Evolutionary conservation across 192 early-diverging fungal species (phyloP).

Genomic region (Coemansia sp.): DNA sequence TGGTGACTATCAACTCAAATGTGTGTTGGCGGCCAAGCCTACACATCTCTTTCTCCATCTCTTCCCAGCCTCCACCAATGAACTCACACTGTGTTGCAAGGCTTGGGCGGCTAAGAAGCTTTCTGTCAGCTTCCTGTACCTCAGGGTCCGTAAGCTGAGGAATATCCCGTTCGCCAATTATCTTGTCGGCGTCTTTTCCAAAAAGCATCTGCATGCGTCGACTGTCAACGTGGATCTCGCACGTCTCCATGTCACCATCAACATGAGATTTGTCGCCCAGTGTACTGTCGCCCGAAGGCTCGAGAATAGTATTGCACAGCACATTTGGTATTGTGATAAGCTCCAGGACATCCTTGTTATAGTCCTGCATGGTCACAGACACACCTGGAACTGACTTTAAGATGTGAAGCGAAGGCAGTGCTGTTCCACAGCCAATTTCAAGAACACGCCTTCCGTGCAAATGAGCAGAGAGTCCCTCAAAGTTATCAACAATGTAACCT

Average conservation of each 20-base stretch:
- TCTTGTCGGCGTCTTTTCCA: constrained; percentile 30
- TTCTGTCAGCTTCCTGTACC: constrained; percentile 26
- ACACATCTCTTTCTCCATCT: constrained; percentile 49
- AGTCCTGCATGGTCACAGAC: constrained; percentile 86
- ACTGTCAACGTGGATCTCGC: constrained; percentile 49
- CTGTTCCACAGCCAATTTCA: constrained; percentile 89
- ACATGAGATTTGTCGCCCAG: constrained; percentile 64
- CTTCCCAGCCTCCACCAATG: constrained; percentile 70
- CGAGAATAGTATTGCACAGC: constrained; percentile 72
- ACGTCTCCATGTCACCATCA: constrained; percentile 37
- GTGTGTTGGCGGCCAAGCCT: constrained; percentile 52
- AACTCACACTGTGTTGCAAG: constrained; percentile 54
- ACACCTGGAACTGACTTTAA: constrained; percentile 54
- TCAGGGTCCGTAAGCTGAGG: constrained; percentile 51
- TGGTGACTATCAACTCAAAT: constrained; percentile 73
- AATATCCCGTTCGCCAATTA: constrained; percentile 35
- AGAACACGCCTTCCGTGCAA: constrained; percentile 15
- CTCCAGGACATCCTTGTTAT: constrained; percentile 85
- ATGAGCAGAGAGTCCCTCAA: constrained; percentile 3
- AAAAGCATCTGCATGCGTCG: constrained; percentile 42
- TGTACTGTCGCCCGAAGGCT: constrained; percentile 4
- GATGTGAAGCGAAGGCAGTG: constrained; percentile 79
- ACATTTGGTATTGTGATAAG: constrained; percentile 92
- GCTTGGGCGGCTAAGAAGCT: constrained; percentile 16
- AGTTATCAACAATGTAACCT: constrained; percentile 60